Percentiles rank a stretch among this genome's conserved stretches.
phyloP scores from a whole-genome alignment of 495 filamentous ascomycete genomes.

The Penicillium nucicola region DNA sequence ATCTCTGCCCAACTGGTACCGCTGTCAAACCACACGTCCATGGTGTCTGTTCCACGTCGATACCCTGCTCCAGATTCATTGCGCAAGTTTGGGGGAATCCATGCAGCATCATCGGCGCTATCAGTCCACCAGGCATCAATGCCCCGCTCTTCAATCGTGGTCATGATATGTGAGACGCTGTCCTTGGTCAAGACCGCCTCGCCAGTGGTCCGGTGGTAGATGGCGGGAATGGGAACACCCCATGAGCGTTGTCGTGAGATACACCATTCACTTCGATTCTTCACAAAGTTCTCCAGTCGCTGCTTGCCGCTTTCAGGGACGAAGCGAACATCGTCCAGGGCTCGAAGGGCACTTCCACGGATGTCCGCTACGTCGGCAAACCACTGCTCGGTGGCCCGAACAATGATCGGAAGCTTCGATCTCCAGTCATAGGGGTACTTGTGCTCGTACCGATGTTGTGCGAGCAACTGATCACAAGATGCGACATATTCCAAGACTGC shows the following conservation, averaged over 20 bases:
- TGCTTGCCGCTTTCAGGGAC: conserved; percentile 68
- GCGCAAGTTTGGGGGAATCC: conserved; percentile 62
- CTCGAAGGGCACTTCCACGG: conserved; percentile 63
- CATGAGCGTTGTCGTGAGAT: conserved; percentile 97
- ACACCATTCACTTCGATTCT: conserved; percentile 92
- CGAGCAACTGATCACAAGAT: conserved; percentile 54
- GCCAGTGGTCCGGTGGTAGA: conserved; percentile 67
- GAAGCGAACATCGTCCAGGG: conserved; percentile 71
- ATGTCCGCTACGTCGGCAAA: conserved; percentile 88
- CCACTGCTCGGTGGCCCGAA: conserved; percentile 94
- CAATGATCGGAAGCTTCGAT: conserved; percentile 85
- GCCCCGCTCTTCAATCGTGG: conserved; percentile 69
- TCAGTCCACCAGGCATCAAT: conserved; percentile 95
- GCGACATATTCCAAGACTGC: conserved; percentile 65
- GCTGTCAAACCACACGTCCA: conserved; percentile 99
- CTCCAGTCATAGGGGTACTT: conserved; percentile 99
- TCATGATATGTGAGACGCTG: conserved; percentile 81
- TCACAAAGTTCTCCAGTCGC: conserved; percentile 77
- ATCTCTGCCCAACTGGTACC: conserved; percentile 87
- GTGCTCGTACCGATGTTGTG: conserved; percentile 68
- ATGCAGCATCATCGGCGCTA: conserved; percentile 63
- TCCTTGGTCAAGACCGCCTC: conserved; percentile 73
- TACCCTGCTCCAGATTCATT: conserved; percentile 41
- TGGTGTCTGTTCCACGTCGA: conserved; percentile 85
- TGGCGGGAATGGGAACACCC: conserved; percentile 92